Evolutionary conservation across 2,329 filamentous ascomycete genomes (phyloP).

Genomic region (Trichophyton benhamiae): DNA sequence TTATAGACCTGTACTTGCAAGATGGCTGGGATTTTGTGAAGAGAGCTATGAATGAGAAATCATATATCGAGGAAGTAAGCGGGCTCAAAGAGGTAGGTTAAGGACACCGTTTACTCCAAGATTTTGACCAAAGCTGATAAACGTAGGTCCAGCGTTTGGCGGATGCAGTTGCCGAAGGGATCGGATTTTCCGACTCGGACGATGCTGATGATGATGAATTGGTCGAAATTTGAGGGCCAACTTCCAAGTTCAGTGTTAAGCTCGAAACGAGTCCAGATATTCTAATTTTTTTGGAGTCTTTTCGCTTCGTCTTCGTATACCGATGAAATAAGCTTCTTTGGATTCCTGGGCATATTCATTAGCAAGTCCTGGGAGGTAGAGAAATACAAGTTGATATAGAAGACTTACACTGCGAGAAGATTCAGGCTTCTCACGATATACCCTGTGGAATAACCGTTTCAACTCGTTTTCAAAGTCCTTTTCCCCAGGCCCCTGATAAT

Average conservation of each 20-base stretch:
- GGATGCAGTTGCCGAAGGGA: not conserved
- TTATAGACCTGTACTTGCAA: slow-evolving; percentile 41
- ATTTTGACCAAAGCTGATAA: not conserved
- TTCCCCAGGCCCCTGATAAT: slow-evolving; percentile 85
- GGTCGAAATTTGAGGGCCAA: not conserved
- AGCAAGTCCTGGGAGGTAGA: slow-evolving; percentile 1
- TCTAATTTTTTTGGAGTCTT: not conserved
- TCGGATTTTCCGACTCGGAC: not conserved
- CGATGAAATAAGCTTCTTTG: slow-evolving; percentile 78
- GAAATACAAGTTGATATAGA: not conserved
- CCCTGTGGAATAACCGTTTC: slow-evolving; percentile 63
- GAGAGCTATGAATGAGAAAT: slow-evolving; percentile 46
- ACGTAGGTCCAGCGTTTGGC: slow-evolving; percentile 2
- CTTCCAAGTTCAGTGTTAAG: not conserved
- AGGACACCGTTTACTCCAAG: not conserved
- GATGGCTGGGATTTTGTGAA: slow-evolving; percentile 51
- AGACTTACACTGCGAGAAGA: slow-evolving; percentile 67
- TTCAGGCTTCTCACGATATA: slow-evolving; percentile 80
- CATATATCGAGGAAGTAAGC: slow-evolving; percentile 52
- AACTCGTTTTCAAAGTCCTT: slow-evolving; percentile 63
- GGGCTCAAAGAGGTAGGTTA: slow-evolving; percentile 45
- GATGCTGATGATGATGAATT: not conserved
- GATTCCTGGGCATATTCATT: slow-evolving; percentile 51
- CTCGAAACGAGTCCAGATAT: not conserved
- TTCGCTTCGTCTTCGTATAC: slow-evolving; percentile 49